A percentile compares a stretch with the other conserved stretches of the same genome.
phyloP scores from a whole-genome alignment of 2,329 filamentous ascomycete species.

The Dactylellina cionopaga region DNA sequence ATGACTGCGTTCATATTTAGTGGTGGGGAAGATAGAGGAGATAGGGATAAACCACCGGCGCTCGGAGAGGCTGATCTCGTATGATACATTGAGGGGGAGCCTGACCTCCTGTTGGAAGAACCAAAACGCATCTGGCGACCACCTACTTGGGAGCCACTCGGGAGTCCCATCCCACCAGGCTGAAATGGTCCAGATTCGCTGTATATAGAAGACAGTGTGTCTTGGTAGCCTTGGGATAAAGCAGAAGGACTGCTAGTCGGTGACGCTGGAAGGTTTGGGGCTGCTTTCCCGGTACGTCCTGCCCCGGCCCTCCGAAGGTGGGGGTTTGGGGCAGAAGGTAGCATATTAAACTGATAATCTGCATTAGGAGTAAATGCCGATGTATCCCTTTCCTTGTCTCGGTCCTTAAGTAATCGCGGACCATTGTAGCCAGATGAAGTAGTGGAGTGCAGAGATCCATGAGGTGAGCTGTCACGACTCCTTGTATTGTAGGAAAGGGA shows the following conservation, averaged over 20 bases:
- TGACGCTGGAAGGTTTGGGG: conserved; percentile 62
- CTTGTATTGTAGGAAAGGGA: conserved; percentile 33
- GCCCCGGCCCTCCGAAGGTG: conserved; percentile 20
- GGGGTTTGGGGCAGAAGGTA: conserved; percentile 64
- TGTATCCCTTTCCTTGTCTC: conserved; percentile 62
- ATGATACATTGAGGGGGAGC: conserved; percentile 60
- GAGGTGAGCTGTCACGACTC: conserved; percentile 59
- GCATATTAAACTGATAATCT: conserved; percentile 70
- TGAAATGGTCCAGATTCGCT: conserved; percentile 49
- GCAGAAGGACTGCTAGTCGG: conserved; percentile 37
- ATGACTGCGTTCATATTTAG: conserved; percentile 49
- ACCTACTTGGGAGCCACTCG: conserved; percentile 46
- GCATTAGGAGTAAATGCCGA: conserved; percentile 59
- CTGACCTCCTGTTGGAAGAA: conserved; percentile 66
- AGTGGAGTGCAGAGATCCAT: conserved; percentile 65
- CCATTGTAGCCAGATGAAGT: conserved; percentile 65
- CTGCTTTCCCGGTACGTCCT: conserved; percentile 56
- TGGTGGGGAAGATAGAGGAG: conserved; percentile 56
- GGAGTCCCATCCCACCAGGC: conserved; percentile 51
- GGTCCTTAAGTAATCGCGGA: conserved; percentile 62
- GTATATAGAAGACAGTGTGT: conserved; percentile 51
- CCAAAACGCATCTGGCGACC: conserved; percentile 61
- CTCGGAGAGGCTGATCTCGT: conserved; percentile 61
- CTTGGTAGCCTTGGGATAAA: conserved; percentile 46
- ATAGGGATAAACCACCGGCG: conserved; percentile 56